Evolutionary conservation across 225 moss, liverwort and hornwort species (phyloP).

Genomic region (Anthoceros angustus): DNA sequence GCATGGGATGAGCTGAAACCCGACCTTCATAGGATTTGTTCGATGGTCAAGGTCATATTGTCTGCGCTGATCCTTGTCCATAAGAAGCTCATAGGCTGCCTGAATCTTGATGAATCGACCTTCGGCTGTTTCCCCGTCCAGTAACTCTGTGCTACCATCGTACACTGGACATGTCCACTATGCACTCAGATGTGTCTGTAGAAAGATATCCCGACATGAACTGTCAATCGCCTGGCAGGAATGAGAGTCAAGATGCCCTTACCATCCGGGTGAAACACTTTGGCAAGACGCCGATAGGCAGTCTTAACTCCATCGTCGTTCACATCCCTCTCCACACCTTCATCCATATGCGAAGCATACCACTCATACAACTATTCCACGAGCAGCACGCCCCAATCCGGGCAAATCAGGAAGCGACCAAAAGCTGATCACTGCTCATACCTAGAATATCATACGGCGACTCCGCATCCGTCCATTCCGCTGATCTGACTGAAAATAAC

Average conservation of each 20-base stretch:
- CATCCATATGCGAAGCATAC: slow-evolving; percentile 9
- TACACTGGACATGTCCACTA: slow-evolving; percentile 40
- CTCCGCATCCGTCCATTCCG: slow-evolving; percentile 56
- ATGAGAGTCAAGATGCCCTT: slow-evolving; percentile 6
- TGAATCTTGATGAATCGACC: slow-evolving; percentile 87
- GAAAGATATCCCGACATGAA: not conserved
- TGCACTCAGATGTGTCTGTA: not conserved
- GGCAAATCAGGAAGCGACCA: not conserved
- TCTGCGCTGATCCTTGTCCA: slow-evolving; percentile 74
- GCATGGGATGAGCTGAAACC: slow-evolving; percentile 6
- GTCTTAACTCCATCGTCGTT: slow-evolving; percentile 70
- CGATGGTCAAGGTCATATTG: slow-evolving; percentile 91
- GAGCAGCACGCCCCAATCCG: slow-evolving; percentile 8
- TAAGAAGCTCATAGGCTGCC: slow-evolving; percentile 93
- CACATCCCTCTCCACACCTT: slow-evolving; percentile 57
- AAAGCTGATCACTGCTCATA: slow-evolving; percentile 13
- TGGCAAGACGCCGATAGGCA: slow-evolving; percentile 82
- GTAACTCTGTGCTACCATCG: slow-evolving; percentile 55
- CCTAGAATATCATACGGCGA: slow-evolving; percentile 94
- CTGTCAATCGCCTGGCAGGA: not conserved
- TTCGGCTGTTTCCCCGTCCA: slow-evolving; percentile 75
- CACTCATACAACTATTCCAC: too few relatives aligned
- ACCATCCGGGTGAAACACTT: slow-evolving; percentile 98
- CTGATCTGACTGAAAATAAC: slow-evolving; percentile 25
- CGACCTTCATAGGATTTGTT: slow-evolving; percentile 80